Base-by-base conservation (phyloP, 2,329 filamentous ascomycete genomes). In the Aspergillus fijiensis region DNA sequence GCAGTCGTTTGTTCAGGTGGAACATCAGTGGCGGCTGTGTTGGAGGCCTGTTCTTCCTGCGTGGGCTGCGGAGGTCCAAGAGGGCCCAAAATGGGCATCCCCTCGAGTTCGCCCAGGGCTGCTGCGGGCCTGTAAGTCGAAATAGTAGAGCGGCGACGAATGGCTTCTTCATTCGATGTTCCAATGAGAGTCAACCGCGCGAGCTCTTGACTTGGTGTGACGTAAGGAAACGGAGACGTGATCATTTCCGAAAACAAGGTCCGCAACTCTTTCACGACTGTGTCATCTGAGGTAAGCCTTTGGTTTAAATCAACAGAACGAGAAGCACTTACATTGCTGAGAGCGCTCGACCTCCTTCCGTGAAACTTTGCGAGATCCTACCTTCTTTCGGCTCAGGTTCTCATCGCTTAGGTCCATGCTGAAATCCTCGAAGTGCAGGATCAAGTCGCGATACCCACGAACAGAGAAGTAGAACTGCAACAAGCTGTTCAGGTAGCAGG, bases 401-500 rank as follows among this genome's bases (percentile, higher is more conserved):
- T 86, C 83, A 48, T 88, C 86, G 9, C 84, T 84, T 4, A 90
- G 76, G 3, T 89, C 85, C 70, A 95, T 85, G 65, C 88, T 85
- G 69, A 89, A 85, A 4, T 86, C 76, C 27, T 94, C 87, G 65
- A 91, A 91, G 53, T 91, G 82, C 60, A 96, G 81, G 3, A 97
- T 87, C 65, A 97, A 85, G 5, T 95, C 84, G 53, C 94, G 86
- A 31, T 98, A 82, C 2, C 91, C 87, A 62, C 87, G 89, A 58
- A 98, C 86, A 0, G 93, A 96, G 73, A 96, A 97, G 66, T 97
- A 89, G 72, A 96, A 98, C 58, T 99, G 95, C 10, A 99, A 82
- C 52, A 99, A 84, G 76, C 94, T 98, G 80, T 99, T 99, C 57
- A 99, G 83, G 70, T 99, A 99, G 74, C 95, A 99, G 0, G 96